Percentiles rank a stretch among this genome's conserved stretches.
Evolutionary conservation across 2,329 filamentous ascomycete species (phyloP).

Genomic region (Trichothecium roseum): DNA sequence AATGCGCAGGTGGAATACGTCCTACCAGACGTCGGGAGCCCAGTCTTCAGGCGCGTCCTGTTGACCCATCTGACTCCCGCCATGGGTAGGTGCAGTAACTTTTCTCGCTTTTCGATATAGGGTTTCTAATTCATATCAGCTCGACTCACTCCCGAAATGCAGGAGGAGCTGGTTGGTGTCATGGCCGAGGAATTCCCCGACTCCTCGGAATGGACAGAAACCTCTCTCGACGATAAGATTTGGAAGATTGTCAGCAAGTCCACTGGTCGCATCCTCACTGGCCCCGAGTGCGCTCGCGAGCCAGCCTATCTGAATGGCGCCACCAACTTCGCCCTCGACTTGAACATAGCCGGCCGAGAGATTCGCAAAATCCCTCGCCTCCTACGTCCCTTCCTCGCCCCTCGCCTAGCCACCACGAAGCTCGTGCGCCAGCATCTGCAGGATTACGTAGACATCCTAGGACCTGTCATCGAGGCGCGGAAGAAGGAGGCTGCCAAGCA

Average conservation of each 20-base stretch:
- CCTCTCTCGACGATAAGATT: constrained; percentile 26
- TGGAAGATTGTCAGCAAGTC: constrained; percentile 34
- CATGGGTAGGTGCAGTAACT: not conserved
- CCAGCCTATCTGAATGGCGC: constrained; percentile 17
- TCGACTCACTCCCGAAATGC: constrained; percentile 24
- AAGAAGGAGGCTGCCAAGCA: constrained; percentile 7
- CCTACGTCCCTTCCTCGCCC: constrained; percentile 21
- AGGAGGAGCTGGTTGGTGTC: constrained; percentile 23
- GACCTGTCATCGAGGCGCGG: constrained; percentile 21
- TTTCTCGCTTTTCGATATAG: not conserved
- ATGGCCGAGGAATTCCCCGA: constrained; percentile 21
- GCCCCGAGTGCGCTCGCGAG: constrained; percentile 31
- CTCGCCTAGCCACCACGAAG: constrained; percentile 26
- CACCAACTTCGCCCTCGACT: constrained; percentile 33
- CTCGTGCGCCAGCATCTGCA: no score
- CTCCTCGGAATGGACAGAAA: constrained; percentile 26
- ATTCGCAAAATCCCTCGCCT: constrained; percentile 21
- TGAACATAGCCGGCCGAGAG: constrained; percentile 16
- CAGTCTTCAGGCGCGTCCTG: no score
- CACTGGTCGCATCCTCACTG: constrained; percentile 35
- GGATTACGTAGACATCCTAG: not conserved
- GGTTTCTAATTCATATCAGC: constrained; percentile 4
- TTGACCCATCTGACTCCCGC: no score
- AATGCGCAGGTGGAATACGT: no score
- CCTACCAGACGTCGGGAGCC: no score